Percentiles rank a stretch among this genome's conserved stretches.
phyloP scores from a whole-genome alignment of 176 grass and related monocot species.

The Zea mays region DNA sequence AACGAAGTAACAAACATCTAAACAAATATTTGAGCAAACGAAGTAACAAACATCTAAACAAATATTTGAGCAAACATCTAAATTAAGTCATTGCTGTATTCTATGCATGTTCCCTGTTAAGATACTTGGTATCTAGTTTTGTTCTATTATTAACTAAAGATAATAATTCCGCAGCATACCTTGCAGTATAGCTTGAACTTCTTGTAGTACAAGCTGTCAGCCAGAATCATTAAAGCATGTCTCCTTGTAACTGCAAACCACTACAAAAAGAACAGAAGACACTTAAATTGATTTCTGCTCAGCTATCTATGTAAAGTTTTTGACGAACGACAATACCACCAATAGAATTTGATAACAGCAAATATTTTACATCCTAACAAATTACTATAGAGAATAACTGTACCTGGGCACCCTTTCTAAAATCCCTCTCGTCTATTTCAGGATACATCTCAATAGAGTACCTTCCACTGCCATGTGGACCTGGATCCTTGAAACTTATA shows the following conservation, averaged over 20 bases:
- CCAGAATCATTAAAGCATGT: conserved; percentile 94
- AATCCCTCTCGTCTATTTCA: conserved; percentile 76
- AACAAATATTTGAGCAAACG: neutral
- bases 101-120: conserved; percentile 3
- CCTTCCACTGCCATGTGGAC: conserved; percentile 93
- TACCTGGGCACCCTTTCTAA: conserved; percentile 99
- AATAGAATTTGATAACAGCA: conserved; percentile 15
- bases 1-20: no score
- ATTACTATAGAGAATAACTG: conserved; percentile 7
- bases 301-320: conserved; percentile 16
- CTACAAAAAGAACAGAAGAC: conserved; percentile 50
- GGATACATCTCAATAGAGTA: conserved; percentile 80
- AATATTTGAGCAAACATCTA: neutral
- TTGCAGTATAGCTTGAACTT: conserved; percentile 99
- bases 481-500: conserved; percentile 89
- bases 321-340: conserved; percentile 15
- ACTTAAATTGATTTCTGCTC: conserved; percentile 20
- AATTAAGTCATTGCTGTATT: conserved; percentile 12
- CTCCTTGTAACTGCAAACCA: conserved; percentile 94
- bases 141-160: no score
- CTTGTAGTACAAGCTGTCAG: conserved; percentile 85
- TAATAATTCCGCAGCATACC: conserved; percentile 38
- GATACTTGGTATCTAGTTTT: conserved; percentile 9
- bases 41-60: neutral
- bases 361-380: conserved; percentile 32